Conservation (phyloP, 1,284 basidiomycete genomes). For the Cutaneotrichosporon sp. region DNA sequence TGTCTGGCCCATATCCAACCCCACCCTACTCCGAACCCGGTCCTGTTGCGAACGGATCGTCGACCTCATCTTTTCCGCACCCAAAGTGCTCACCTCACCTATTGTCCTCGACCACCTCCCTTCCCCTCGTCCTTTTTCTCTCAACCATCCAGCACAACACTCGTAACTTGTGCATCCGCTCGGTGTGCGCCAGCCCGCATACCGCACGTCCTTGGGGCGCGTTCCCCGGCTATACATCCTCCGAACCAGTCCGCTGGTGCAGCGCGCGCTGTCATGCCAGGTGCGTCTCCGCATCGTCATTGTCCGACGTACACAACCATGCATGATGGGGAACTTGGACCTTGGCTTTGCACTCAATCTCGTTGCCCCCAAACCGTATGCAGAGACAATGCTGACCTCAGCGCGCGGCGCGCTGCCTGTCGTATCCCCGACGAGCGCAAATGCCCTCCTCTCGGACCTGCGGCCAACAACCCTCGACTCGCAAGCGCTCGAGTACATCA, state of each 20-base stretch:
- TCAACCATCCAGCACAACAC: not conserved
- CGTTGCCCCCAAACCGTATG: not conserved
- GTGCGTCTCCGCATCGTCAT: slow-evolving; percentile 3
- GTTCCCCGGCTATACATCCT: not conserved
- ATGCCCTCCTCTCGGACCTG: slow-evolving; percentile 84
- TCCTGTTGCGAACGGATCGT: not conserved
- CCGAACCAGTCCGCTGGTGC: not conserved
- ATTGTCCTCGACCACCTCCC: not conserved
- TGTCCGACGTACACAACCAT: not conserved
- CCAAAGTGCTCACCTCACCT: not conserved
- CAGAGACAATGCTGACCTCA: not conserved
- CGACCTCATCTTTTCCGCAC: not conserved
- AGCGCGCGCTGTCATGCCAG: slow-evolving; percentile 12
- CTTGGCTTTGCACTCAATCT: not conserved
- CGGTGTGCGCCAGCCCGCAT: not conserved
- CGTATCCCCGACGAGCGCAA: slow-evolving; percentile 74
- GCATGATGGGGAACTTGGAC: not conserved
- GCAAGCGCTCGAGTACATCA: slow-evolving; percentile 72
- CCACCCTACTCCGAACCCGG: not conserved
- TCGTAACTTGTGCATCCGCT: not conserved
- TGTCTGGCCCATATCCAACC: not conserved
- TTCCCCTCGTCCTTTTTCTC: not conserved
- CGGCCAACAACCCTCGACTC: slow-evolving; percentile 78
- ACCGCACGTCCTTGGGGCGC: not conserved
- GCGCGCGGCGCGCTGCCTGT: slow-evolving; percentile 16